Conservation (phyloP, 257 asterid species). For the Solanum sitiens region DNA sequence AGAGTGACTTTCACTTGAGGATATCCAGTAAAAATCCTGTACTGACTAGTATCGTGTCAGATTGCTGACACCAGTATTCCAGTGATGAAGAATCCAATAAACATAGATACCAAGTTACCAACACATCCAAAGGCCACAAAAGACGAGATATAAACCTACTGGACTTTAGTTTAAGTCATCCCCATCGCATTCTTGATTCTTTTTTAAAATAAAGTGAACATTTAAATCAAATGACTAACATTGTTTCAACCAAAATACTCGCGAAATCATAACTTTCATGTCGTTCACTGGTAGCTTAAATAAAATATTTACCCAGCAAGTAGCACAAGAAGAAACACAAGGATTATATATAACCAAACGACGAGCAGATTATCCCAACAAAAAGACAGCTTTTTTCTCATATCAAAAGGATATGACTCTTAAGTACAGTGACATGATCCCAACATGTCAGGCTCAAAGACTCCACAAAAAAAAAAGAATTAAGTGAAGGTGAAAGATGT, state of each 20-base stretch:
- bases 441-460: not conserved
- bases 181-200: not conserved
- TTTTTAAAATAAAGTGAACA: not conserved
- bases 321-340: not conserved
- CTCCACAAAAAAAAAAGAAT: not conserved
- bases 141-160: not conserved
- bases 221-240: not conserved
- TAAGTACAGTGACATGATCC: not conserved
- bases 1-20: not conserved
- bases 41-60: not conserved
- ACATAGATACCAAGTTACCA: not conserved
- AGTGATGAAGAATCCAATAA: not conserved
- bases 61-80: not conserved
- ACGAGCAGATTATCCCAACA: not conserved
- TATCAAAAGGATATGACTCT: not conserved
- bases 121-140: not conserved
- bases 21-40: not conserved
- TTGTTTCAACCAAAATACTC: not conserved
- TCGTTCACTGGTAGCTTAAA: not conserved
- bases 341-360: not conserved
- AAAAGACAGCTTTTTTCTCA: not conserved
- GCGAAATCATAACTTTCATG: not conserved
- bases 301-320: not conserved
- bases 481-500: not conserved
- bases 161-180: not conserved